phyloP scores from a whole-genome alignment of 1,284 basidiomycete genomes.

The Amylostereum areolatum region DNA sequence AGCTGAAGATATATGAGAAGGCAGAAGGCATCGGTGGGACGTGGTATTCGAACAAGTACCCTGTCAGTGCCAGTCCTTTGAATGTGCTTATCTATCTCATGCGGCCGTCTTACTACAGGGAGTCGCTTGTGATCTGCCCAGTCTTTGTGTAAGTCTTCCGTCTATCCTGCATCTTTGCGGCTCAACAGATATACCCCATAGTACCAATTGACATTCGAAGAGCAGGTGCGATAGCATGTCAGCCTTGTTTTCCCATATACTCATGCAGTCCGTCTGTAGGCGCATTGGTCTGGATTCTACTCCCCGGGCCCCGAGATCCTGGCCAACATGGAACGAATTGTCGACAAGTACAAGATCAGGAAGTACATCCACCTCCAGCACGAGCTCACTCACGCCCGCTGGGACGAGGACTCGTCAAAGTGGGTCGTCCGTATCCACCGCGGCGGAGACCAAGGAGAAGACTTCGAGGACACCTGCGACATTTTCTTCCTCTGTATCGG shows the following conservation, averaged over 20 bases:
- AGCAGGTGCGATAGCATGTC: constrained; percentile 30
- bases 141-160: constrained; percentile 41
- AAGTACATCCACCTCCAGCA: constrained; percentile 50
- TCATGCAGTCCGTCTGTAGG: constrained; percentile 22
- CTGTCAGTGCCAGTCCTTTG: constrained; percentile 12
- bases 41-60: constrained; percentile 41
- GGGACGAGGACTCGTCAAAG: constrained; percentile 42
- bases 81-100: constrained; percentile 36
- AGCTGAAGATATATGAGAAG: constrained; percentile 55
- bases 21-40: constrained; percentile 54
- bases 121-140: constrained; percentile 51
- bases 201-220: constrained; percentile 56
- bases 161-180: too few relatives aligned
- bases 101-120: constrained; percentile 49
- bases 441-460: constrained; percentile 26
- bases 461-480: constrained; percentile 46
- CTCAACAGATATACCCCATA: too few relatives aligned
- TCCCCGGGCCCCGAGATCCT: constrained; percentile 53
- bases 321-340: constrained; percentile 43
- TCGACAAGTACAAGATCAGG: constrained; percentile 51
- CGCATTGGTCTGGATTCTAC: constrained; percentile 56
- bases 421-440: constrained; percentile 46
- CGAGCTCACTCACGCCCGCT: constrained; percentile 43
- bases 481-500: constrained; percentile 49
- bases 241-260: background rate